phyloP scores from a whole-genome alignment of 1,284 basidiomycete species.

The Cerrena zonata region DNA sequence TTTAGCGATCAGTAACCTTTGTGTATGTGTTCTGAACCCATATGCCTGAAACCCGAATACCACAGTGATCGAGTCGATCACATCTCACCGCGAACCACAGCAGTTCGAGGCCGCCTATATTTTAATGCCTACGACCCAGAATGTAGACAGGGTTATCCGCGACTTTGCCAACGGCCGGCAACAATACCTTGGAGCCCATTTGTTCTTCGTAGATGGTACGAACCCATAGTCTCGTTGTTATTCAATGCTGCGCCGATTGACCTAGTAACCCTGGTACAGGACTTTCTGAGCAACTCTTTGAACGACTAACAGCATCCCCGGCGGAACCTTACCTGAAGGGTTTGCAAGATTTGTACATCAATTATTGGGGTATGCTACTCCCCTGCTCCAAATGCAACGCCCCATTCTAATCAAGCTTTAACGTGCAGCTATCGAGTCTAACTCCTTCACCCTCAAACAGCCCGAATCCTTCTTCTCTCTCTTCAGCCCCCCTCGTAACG shows the following conservation, averaged over 20 bases:
- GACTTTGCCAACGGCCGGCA: conserved; percentile 68
- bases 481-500: conserved; percentile 75
- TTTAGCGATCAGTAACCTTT: conserved; percentile 15
- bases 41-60: conserved; percentile 8
- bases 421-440: conserved; percentile 76
- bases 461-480: conserved; percentile 81
- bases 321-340: conserved; percentile 67
- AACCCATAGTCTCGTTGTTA: conserved; percentile 11
- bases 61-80: conserved; percentile 75
- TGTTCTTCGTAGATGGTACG: conserved; percentile 93
- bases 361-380: conserved; percentile 71
- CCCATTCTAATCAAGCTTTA: conserved; percentile 1
- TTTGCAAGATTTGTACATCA: conserved; percentile 80
- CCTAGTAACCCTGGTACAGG: conserved; percentile 37
- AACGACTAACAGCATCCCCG: conserved; percentile 64
- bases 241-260: conserved; percentile 1
- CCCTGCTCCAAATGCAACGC: not conserved
- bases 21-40: too few relatives aligned
- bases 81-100: conserved; percentile 69
- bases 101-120: conserved; percentile 88
- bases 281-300: conserved; percentile 69
- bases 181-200: conserved; percentile 83
- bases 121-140: conserved; percentile 90
- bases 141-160: conserved; percentile 84
- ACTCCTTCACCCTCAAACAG: conserved; percentile 72